Conservation (phyloP, 768 basidiomycete genomes). For the Royoungia palumana region DNA sequence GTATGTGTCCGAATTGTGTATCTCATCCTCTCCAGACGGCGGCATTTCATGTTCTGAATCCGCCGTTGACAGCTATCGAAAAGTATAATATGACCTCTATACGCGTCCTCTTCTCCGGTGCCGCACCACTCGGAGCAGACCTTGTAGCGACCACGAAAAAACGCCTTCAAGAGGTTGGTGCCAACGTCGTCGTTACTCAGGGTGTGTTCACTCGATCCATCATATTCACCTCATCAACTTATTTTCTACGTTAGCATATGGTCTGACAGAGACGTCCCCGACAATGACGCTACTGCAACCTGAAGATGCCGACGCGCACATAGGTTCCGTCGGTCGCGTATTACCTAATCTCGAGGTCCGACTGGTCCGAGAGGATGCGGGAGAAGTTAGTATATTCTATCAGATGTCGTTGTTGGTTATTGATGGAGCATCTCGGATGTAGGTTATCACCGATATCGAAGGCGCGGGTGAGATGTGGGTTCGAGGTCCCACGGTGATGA, state of each 20-base stretch:
- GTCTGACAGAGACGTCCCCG: constrained; percentile 85
- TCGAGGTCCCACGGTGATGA: constrained; percentile 77
- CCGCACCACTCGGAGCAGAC: constrained; percentile 72
- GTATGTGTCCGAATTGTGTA: too few species aligned
- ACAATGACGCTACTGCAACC: constrained; percentile 55
- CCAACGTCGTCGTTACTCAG: constrained; percentile 44
- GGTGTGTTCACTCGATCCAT: constrained; percentile 33
- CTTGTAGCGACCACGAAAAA: constrained; percentile 45
- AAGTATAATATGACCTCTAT: constrained; percentile 66
- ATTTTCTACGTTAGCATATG: constrained; percentile 48
- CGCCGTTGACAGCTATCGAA: constrained; percentile 45
- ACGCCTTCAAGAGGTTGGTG: constrained; percentile 42
- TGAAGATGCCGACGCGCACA: constrained; percentile 42
- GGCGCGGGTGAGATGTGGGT: constrained; percentile 81
- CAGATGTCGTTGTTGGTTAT: neutral
- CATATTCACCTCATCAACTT: neutral
- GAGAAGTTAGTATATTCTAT: constrained; percentile 29
- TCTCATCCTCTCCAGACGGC: too few species aligned
- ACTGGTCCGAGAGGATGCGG: constrained; percentile 62
- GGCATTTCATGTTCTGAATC: neutral
- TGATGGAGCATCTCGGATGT: neutral
- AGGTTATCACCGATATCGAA: constrained; percentile 27
- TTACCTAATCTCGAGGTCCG: constrained; percentile 76
- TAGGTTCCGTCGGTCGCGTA: constrained; percentile 66
- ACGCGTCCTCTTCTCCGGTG: constrained; percentile 61